Evolutionary conservation across 768 basidiomycete genomes (phyloP).

Genomic region (Trametes punicea): DNA sequence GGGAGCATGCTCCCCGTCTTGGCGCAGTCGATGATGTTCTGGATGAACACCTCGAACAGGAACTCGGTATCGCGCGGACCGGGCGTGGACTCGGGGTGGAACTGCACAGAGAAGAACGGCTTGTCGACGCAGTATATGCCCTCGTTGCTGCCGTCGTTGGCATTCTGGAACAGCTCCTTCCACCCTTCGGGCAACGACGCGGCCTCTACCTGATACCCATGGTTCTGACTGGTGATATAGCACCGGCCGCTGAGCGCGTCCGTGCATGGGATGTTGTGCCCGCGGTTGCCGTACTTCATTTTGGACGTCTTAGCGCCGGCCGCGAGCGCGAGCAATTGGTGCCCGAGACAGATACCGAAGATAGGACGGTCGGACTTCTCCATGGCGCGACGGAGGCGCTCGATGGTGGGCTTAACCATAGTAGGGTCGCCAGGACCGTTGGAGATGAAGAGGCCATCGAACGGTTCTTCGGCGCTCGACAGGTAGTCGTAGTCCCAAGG

Average conservation of each 20-base stretch:
- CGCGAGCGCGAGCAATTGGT: slow-evolving; percentile 94
- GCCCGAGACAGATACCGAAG: slow-evolving; percentile 98
- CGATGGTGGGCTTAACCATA: slow-evolving; percentile 71
- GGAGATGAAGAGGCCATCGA: slow-evolving; percentile 93
- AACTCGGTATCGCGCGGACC: slow-evolving; percentile 99
- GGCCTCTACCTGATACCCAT: slow-evolving; percentile 93
- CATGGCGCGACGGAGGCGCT: slow-evolving; percentile 62
- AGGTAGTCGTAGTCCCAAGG: slow-evolving; percentile 97
- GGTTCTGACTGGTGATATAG: slow-evolving; percentile 99
- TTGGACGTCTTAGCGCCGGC: slow-evolving; percentile 93
- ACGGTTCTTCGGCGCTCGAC: slow-evolving; percentile 66
- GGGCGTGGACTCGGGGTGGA: slow-evolving; percentile 96
- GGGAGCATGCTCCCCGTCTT: slow-evolving; percentile 51
- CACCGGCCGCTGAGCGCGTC: slow-evolving; percentile 91
- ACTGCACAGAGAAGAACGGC: slow-evolving; percentile 98
- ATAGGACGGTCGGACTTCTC: slow-evolving; percentile 78
- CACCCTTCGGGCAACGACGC: slow-evolving; percentile 75
- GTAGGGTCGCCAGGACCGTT: slow-evolving; percentile 98
- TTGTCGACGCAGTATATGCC: slow-evolving; percentile 92
- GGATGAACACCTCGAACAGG: slow-evolving; percentile 96
- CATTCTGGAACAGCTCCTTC: slow-evolving; percentile 94
- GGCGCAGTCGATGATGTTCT: slow-evolving; percentile 75
- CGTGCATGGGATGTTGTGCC: slow-evolving; percentile 98
- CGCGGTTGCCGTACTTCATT: slow-evolving; percentile 99
- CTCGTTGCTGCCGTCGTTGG: slow-evolving; percentile 97